Conservation (phyloP, 1,139 yeast species). For the Candida tetrigidarum region DNA sequence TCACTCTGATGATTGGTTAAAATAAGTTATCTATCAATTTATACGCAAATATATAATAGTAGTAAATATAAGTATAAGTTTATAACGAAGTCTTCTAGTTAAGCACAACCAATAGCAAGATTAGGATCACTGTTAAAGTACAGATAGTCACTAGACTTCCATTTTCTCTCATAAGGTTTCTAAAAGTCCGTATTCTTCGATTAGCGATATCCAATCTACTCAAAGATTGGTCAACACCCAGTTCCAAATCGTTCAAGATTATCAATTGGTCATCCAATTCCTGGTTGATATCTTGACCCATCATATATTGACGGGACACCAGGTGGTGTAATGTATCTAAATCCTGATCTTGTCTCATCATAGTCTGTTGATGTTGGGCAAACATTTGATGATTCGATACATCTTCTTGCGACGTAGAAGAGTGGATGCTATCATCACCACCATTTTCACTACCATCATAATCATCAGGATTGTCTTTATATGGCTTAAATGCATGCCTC, state of each 20-base stretch:
- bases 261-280: slow-evolving; percentile 75
- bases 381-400: slow-evolving; percentile 53
- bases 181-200: slow-evolving; percentile 55
- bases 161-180: slow-evolving; percentile 62
- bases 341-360: slow-evolving; percentile 65
- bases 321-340: slow-evolving; percentile 62
- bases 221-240: slow-evolving; percentile 61
- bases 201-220: slow-evolving; percentile 58
- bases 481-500: slow-evolving; percentile 38
- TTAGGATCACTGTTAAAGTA: slow-evolving; percentile 60
- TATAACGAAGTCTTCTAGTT: slow-evolving; percentile 34
- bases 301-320: slow-evolving; percentile 64
- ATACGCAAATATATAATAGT: not conserved
- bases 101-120: slow-evolving; percentile 60
- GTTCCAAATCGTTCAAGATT: slow-evolving; percentile 70
- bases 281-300: slow-evolving; percentile 65
- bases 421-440: too few relatives aligned
- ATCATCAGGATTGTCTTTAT: slow-evolving; percentile 41
- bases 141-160: slow-evolving; percentile 75
- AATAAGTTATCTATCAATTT: not conserved
- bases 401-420: slow-evolving; percentile 11
- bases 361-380: slow-evolving; percentile 69
- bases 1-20: too few relatives aligned
- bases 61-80: slow-evolving; percentile 11
- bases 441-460: too few relatives aligned